Evolutionary conservation across 2,329 filamentous ascomycete genomes (phyloP).

Genomic region (Pleomassaria siparia): DNA sequence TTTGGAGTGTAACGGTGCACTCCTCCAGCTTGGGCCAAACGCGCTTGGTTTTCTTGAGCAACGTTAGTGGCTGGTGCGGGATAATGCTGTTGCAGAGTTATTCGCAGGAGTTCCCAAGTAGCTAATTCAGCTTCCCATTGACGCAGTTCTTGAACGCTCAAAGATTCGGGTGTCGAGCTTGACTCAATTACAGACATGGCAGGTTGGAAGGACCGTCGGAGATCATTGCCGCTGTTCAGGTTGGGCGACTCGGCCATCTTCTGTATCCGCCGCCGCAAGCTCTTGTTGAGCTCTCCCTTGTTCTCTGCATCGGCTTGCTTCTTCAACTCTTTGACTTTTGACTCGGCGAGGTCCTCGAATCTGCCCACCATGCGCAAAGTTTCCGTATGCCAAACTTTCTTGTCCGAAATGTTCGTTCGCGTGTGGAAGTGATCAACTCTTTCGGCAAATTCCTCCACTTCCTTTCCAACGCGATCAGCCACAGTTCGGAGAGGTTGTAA

Average conservation of each 20-base stretch:
- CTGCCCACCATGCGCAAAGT: slow-evolving; percentile 42
- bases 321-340: slow-evolving; percentile 51
- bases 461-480: slow-evolving; percentile 70
- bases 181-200: slow-evolving; percentile 18
- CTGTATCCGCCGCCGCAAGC: slow-evolving; percentile 35
- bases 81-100: slow-evolving; percentile 71
- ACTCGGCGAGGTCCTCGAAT: slow-evolving; percentile 54
- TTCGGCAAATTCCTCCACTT: slow-evolving; percentile 85
- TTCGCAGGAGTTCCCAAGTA: slow-evolving; percentile 83
- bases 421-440: slow-evolving; percentile 71
- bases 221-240: slow-evolving; percentile 11
- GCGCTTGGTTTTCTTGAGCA: slow-evolving; percentile 34
- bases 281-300: slow-evolving; percentile 32
- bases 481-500: slow-evolving; percentile 64
- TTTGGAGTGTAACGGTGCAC: slow-evolving; percentile 59
- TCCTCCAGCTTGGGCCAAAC: slow-evolving; percentile 32
- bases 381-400: slow-evolving; percentile 56
- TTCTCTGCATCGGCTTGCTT: slow-evolving; percentile 45
- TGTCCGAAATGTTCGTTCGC: slow-evolving; percentile 20
- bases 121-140: slow-evolving; percentile 81
- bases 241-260: slow-evolving; percentile 27
- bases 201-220: slow-evolving; percentile 22
- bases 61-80: slow-evolving; percentile 39
- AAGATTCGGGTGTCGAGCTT: slow-evolving; percentile 21
- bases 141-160: slow-evolving; percentile 54